Evolutionary conservation across 345 rosid genomes (phyloP).

Genomic region (Citrus medica): DNA sequence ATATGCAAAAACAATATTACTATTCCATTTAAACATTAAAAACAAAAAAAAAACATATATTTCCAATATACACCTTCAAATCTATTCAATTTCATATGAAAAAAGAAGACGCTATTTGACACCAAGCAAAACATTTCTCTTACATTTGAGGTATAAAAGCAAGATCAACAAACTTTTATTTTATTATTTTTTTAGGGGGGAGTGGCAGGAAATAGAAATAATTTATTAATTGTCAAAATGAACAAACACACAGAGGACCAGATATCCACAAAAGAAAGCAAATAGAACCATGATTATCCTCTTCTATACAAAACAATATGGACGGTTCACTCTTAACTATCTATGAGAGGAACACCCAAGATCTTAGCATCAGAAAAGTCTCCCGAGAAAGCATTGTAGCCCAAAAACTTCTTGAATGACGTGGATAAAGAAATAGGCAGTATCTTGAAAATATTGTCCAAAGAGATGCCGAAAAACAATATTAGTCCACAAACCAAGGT

Average conservation of each 20-base stretch:
- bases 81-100: no score
- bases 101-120: no score
- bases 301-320: background rate
- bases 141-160: background rate
- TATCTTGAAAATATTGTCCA: background rate
- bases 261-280: background rate
- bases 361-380: no score
- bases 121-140: background rate
- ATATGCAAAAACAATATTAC: no score
- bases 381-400: no score
- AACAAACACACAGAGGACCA: background rate
- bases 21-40: no score
- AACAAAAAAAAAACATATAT: no score
- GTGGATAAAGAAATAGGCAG: background rate
- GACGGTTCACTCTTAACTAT: no score
- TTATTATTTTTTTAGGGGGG: no score
- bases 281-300: background rate
- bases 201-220: background rate
- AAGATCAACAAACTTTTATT: background rate
- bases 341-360: no score
- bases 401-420: background rate
- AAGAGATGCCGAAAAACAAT: background rate
- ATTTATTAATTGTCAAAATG: background rate
- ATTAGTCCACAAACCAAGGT: background rate
- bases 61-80: no score